Percentiles rank a stretch among this genome's conserved stretches.
phyloP scores from a whole-genome alignment of 805 yeast genomes.

The Saccharomycopsis synnaedendra region DNA sequence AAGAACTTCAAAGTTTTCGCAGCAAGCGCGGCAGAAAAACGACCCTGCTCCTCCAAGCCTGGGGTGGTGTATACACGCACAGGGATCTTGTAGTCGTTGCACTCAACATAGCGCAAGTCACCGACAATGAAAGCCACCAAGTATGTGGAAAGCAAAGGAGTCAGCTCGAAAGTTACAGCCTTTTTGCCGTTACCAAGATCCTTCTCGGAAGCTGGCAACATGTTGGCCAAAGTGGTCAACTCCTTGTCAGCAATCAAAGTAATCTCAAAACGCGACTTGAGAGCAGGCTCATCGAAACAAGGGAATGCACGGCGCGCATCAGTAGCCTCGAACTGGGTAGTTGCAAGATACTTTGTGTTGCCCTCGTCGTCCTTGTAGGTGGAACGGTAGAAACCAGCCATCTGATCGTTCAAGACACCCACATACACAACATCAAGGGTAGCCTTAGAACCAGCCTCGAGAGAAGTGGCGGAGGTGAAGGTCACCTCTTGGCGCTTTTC shows the following conservation, averaged over 20 bases:
- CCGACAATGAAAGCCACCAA: conserved; percentile 77
- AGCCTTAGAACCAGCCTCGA: conserved; percentile 29
- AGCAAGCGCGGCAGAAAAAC: conserved; percentile 62
- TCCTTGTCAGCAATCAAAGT: conserved; percentile 44
- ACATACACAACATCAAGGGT: conserved; percentile 39
- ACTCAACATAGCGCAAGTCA: conserved; percentile 65
- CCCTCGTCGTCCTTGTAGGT: conserved; percentile 47
- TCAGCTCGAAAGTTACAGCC: conserved; percentile 53
- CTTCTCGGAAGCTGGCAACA: conserved; percentile 47
- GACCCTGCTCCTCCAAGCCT: conserved; percentile 61
- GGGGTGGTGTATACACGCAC: conserved; percentile 75
- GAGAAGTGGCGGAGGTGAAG: conserved; percentile 40
- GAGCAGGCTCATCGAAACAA: conserved; percentile 74
- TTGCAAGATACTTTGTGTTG: conserved; percentile 58
- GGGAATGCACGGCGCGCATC: conserved; percentile 86
- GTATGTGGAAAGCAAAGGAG: conserved; percentile 79
- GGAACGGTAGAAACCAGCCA: conserved; percentile 78
- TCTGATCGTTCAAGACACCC: conserved; percentile 61
- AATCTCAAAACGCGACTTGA: conserved; percentile 63
- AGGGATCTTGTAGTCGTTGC: conserved; percentile 55
- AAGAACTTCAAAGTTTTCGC: conserved; percentile 66
- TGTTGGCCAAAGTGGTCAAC: conserved; percentile 55
- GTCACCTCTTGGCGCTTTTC: conserved; percentile 53
- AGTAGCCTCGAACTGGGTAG: conserved; percentile 81
- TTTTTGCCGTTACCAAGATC: conserved; percentile 33